Percentiles rank a stretch among this genome's conserved stretches.
These are phyloP conservation scores for Penstemon eatonii DNA, from an alignment of 257 asterid genomes.

Conservation along the genomic window DNA sequence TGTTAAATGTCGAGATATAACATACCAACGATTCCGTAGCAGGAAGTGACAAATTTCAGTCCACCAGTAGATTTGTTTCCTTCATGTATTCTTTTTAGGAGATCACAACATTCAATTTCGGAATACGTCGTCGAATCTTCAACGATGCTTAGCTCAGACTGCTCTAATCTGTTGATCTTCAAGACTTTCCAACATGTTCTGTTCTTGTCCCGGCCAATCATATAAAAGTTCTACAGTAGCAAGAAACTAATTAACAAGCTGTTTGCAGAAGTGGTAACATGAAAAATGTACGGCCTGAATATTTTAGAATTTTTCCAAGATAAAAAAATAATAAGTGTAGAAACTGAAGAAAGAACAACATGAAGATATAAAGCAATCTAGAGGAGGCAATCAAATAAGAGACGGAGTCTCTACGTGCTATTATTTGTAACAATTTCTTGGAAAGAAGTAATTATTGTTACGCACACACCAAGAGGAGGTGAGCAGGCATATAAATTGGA, in stretches of 20 bases:
- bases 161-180: conserved; percentile 78
- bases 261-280: conserved; percentile 1
- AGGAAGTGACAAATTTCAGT: conserved; percentile 69
- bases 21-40: conserved; percentile 94
- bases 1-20: conserved; percentile 15
- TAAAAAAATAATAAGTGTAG: background rate
- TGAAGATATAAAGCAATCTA: background rate
- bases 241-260: conserved; percentile 17
- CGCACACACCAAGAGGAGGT: background rate
- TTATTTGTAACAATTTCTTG: too few species aligned
- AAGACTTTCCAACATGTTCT: conserved; percentile 76
- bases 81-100: conserved; percentile 66
- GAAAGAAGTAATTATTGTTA: background rate
- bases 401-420: background rate
- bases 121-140: conserved; percentile 81
- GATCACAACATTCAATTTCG: conserved; percentile 65
- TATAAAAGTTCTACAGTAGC: conserved; percentile 67
- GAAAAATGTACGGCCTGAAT: background rate
- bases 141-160: conserved; percentile 54
- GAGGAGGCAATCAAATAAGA: background rate
- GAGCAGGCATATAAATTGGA: background rate
- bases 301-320: background rate
- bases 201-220: conserved; percentile 78
- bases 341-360: background rate
- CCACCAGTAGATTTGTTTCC: conserved; percentile 92